Base-by-base conservation (phyloP, 1,284 basidiomycete species). In the Megacollybia platyphylla region DNA sequence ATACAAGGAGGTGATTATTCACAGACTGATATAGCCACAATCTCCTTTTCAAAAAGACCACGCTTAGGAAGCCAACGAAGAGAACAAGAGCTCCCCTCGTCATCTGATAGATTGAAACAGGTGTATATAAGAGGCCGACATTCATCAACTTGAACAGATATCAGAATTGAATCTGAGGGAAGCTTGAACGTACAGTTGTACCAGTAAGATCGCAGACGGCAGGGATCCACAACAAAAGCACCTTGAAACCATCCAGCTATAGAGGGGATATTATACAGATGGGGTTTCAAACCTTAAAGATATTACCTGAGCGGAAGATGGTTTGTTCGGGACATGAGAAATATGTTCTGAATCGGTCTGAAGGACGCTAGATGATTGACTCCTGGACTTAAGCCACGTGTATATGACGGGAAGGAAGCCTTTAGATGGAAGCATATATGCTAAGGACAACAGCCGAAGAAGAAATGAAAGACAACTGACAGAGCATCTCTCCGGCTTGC, bases 51-150 rank as follows among this genome's bases (percentile, higher is more conserved):
- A 99, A 78, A 70, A 98, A 98, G 49, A 93, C 62, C 54, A 98
- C 92, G 43, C 85, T 89, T 51, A 97, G 77, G 44, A 91, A 60
- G 31, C 92, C 96, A 49, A 99, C 96, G 67, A 96, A 98, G 42
- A 99, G 76, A 42, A 98, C 94, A 44, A 98, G 79, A 9, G 93
- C 89, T 35, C 96, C 96, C 49, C 96, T 79, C 34, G 87, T 90
- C 94, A 97, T 97, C 66, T 94, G 94, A 70, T 89, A 97, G 54
- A 98, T 91, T 41, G 91, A 96, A 36, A 97, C 94, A 18, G 93
- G 93, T 1, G 90, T 94, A 60, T 94, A 90, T 39, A 97, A 75
- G 42, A 97, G 73, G 45, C 92, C 93, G 52, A 93, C 71, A 55
- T 96, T 96, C 93, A 97, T 97, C 52, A 93, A 70, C 74, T 90